Percentiles rank a stretch among this genome's conserved stretches.
phyloP scores from a whole-genome alignment of 1,284 basidiomycete species.

The Pascua guehoae region DNA sequence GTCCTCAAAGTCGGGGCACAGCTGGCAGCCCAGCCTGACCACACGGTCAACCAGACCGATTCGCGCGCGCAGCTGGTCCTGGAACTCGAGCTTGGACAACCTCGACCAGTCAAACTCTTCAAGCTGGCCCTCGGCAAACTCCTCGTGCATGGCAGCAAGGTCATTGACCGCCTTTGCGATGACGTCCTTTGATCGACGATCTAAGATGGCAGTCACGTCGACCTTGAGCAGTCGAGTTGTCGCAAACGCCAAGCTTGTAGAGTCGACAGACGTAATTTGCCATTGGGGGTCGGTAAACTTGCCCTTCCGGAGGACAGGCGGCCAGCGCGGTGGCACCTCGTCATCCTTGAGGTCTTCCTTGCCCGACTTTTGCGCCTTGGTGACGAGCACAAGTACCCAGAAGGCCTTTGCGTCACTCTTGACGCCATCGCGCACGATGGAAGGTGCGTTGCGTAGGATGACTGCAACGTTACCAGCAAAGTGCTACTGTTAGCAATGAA shows the following conservation, averaged over 20 bases:
- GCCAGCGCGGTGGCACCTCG: constrained; percentile 70
- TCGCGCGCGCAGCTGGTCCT: constrained; percentile 70
- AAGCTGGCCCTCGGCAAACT: constrained; percentile 54
- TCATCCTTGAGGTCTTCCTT: constrained; percentile 59
- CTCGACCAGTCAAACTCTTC: constrained; percentile 82
- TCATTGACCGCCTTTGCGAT: constrained; percentile 30
- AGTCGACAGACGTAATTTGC: constrained; percentile 64
- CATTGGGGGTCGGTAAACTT: constrained; percentile 60
- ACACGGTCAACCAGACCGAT: constrained; percentile 56
- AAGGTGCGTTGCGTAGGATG: constrained; percentile 66
- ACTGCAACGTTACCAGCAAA: constrained; percentile 72
- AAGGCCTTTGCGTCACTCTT: constrained; percentile 58
- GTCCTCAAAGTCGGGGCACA: constrained; percentile 63
- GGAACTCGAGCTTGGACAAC: constrained; percentile 83
- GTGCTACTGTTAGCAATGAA: constrained; percentile 58
- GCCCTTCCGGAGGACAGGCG: constrained; percentile 56
- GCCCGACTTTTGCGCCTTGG: constrained; percentile 59
- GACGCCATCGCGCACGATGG: constrained; percentile 47
- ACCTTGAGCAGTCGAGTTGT: constrained; percentile 72
- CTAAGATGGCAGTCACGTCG: constrained; percentile 55
- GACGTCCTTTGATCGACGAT: constrained; percentile 59
- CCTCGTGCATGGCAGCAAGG: constrained; percentile 56
- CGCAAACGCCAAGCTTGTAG: constrained; percentile 74
- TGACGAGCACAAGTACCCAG: constrained; percentile 68
- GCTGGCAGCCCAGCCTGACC: constrained; percentile 54